Base-by-base conservation (phyloP, 441 rosid species). In the Croton setiger region DNA sequence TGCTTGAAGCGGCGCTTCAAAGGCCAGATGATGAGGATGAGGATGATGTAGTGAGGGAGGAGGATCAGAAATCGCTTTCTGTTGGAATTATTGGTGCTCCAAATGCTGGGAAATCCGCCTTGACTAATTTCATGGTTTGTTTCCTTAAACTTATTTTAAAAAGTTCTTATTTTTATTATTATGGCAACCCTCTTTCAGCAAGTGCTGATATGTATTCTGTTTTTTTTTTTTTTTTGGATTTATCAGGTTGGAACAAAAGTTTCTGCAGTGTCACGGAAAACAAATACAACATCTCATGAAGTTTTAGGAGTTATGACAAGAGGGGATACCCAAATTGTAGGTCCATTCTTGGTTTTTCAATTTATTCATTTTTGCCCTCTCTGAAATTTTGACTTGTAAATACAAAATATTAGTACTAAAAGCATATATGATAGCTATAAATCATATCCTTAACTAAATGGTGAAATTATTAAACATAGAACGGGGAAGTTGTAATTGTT, bases 1-100 rank as follows among this genome's bases (percentile, higher is more conserved):
- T 92, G 67, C 89, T 94, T 43, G 82, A 83, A 78, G 96, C 96
- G 31, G 98, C 99, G 3, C 71, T 94, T 37, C 85, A 75, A 44
- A 74, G 74, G 45, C 81, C 92, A 0, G 97, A 88, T 53, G 97
- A 88, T 49, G 85, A 86, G 23, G 90, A 86, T 6, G 92, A 73
- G n/a, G 84, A 83, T 6, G 87, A 80, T n/a, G 85, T 78, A 60
- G 85, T 92, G 41, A 83, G 76, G 70, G 99, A 94, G 82, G 99
- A 94, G 77, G 91, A 94, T 67, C 98, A 94, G 87, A 92, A 84
- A 80, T 94, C 99, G 1, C 79, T 94, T 60, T 80, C 91, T 11
- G 97, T 94, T 14, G 99, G 99, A n/a, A 85, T 94, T 53, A 86
- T 94, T 41, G 99, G 99, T 0, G 94, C 98, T 7, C 98, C 99